Base-by-base conservation (phyloP, 345 rosid species). In the Syzygium aromaticum region DNA sequence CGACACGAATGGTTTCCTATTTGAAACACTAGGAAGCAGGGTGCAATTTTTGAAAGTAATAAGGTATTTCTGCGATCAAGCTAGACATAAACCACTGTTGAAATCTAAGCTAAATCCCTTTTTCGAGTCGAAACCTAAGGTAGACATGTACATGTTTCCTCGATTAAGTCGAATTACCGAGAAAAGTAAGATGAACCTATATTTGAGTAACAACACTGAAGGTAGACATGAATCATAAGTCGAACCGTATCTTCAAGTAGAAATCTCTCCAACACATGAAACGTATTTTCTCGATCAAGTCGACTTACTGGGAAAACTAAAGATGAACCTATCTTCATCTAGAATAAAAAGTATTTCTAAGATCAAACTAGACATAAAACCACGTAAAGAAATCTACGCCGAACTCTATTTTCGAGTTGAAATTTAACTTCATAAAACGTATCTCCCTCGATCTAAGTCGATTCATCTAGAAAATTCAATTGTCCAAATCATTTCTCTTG, bases 201-300 rank as follows among this genome's bases (percentile, higher is more conserved):
- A 8, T 30, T 33, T 67, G 2, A 33, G 0, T 19, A 2, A 67
- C 10, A 33, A 1, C 23, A 9, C 43, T 67, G 0, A 0, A 67
- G 25, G 13, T 59, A 67, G 12, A 33, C 78, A 64, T 64, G 19
- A 63, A 64, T 64, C 19, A n/a, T 16, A 15, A 28, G 77, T 54
- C 1, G 0, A 64, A 28, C 43, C 22, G 6, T 28, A 30, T 30
- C 11, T 64, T 16, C 0, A 1, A 0, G 43, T 30, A 2, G 40
- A 64, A 64, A 64, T 30, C 40, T 64, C 0, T 0, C 3, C 11
- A 5, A 16, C 7, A 15, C 1, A 28, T 28, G 77, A 64, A 64
- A 28, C 11, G 0, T 64, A 64, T 64, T 28, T 28, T 28, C 77
- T 64, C 0, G 0, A 28, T 16, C 22, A 30, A 30, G 43, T 63